phyloP scores from a whole-genome alignment of 768 basidiomycete genomes.

The Termitomyces bulborhizus region DNA sequence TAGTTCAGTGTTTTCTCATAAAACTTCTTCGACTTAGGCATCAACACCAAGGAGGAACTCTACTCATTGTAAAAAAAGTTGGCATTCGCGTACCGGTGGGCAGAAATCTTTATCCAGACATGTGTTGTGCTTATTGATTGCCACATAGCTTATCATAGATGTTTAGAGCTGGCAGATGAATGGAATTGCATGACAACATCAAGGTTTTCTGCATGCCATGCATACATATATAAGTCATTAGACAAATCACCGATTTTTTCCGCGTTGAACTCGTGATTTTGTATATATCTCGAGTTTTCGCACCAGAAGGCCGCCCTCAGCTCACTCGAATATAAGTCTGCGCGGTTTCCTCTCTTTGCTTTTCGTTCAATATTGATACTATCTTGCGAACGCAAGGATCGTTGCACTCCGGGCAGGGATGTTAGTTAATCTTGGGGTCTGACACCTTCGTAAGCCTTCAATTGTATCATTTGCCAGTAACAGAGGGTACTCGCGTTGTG shows the following conservation, averaged over 20 bases:
- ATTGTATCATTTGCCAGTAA: too few species aligned
- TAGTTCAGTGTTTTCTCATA: background rate
- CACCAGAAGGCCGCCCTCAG: background rate
- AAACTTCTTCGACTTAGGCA: constrained; percentile 20
- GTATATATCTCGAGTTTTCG: background rate
- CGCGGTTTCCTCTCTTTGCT: background rate
- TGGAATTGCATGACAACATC: constrained; percentile 6
- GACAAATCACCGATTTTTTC: background rate
- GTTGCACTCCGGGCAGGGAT: background rate
- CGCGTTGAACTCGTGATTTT: background rate
- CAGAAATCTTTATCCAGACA: background rate
- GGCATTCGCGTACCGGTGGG: constrained; percentile 8
- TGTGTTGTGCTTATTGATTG: background rate
- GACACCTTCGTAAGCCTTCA: too few species aligned
- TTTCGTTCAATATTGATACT: background rate
- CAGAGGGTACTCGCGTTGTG: too few species aligned
- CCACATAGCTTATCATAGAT: constrained; percentile 12
- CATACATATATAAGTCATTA: background rate
- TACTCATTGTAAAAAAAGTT: constrained; percentile 28
- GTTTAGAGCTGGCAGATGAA: constrained; percentile 10
- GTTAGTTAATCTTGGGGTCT: too few species aligned
- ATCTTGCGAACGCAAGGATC: background rate
- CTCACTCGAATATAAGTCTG: too few species aligned
- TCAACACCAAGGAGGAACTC: constrained; percentile 38
- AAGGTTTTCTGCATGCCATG: constrained; percentile 1